These are phyloP conservation scores for Royoungia palumana DNA, from an alignment of 768 basidiomycete species.

Conservation along the genomic window DNA sequence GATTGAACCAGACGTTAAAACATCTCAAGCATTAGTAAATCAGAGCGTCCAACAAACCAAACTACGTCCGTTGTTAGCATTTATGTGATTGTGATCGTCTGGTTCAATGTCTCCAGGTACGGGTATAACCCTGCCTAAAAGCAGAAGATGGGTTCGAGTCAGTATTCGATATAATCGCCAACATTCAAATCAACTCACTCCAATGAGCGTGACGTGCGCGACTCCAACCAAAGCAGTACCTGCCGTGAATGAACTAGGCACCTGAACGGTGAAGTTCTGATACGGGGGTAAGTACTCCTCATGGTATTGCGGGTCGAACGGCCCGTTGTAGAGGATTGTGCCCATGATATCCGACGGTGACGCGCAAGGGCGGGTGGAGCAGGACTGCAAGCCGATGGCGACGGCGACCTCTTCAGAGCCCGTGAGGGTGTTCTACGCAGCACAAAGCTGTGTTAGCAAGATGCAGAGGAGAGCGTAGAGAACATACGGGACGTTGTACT, in stretches of 20 bases:
- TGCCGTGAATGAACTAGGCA: constrained; percentile 29
- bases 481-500: constrained; percentile 46
- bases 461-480: neutral
- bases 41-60: neutral
- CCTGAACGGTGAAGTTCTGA: constrained; percentile 43
- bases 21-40: too few species aligned
- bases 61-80: neutral
- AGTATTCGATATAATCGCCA: neutral
- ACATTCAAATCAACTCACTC: constrained; percentile 32
- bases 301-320: constrained; percentile 37
- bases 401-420: constrained; percentile 44
- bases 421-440: constrained; percentile 34
- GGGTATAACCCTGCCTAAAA: constrained; percentile 34
- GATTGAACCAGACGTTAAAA: too few species aligned
- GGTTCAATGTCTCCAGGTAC: constrained; percentile 32
- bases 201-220: constrained; percentile 37
- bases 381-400: constrained; percentile 43
- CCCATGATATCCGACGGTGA: constrained; percentile 35
- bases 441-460: neutral
- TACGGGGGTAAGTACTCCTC: constrained; percentile 33
- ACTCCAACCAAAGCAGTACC: constrained; percentile 38
- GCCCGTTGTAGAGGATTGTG: constrained; percentile 45
- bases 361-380: constrained; percentile 26
- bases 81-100: constrained; percentile 23
- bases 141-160: neutral